Evolutionary conservation across 2,329 filamentous ascomycete species (phyloP).

Genomic region (Curvularia lunata): DNA sequence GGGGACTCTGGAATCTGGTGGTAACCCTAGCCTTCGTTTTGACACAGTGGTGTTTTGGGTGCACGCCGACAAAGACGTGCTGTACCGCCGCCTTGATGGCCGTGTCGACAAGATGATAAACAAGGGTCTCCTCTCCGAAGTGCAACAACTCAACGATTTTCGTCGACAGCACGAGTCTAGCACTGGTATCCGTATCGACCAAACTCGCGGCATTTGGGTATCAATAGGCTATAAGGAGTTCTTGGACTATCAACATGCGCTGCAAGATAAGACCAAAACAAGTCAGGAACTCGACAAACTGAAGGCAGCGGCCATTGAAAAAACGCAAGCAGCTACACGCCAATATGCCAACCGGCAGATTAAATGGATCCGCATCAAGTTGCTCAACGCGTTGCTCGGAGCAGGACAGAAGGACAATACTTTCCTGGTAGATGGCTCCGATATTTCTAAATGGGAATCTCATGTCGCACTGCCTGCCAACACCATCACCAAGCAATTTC

Average conservation of each 20-base stretch:
- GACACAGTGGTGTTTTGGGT: slow-evolving; percentile 83
- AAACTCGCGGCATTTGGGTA: slow-evolving; percentile 88
- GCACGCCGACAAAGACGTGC: slow-evolving; percentile 71
- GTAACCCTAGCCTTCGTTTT: slow-evolving; percentile 53
- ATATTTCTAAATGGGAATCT: slow-evolving; percentile 66
- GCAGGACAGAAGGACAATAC: slow-evolving; percentile 63
- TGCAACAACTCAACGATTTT: slow-evolving; percentile 60
- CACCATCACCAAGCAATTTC: slow-evolving; percentile 67
- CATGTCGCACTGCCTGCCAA: slow-evolving; percentile 71
- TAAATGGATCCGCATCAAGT: slow-evolving; percentile 84
- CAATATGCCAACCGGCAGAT: slow-evolving; percentile 87
- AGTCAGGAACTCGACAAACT: slow-evolving; percentile 60
- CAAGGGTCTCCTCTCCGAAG: slow-evolving; percentile 68
- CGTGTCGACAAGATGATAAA: slow-evolving; percentile 86
- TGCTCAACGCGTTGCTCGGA: slow-evolving; percentile 71
- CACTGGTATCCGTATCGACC: slow-evolving; percentile 66
- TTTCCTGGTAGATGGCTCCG: slow-evolving; percentile 82
- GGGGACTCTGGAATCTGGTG: slow-evolving; percentile 1
- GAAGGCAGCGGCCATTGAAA: slow-evolving; percentile 68
- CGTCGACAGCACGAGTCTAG: slow-evolving; percentile 53
- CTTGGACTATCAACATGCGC: slow-evolving; percentile 66
- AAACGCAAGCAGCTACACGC: slow-evolving; percentile 80
- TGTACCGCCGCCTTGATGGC: slow-evolving; percentile 73
- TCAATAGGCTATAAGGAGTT: slow-evolving; percentile 97
- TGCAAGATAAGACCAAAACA: slow-evolving; percentile 34